Base-by-base conservation (phyloP, 805 yeast species). In the Barnettozyma siamensis region DNA sequence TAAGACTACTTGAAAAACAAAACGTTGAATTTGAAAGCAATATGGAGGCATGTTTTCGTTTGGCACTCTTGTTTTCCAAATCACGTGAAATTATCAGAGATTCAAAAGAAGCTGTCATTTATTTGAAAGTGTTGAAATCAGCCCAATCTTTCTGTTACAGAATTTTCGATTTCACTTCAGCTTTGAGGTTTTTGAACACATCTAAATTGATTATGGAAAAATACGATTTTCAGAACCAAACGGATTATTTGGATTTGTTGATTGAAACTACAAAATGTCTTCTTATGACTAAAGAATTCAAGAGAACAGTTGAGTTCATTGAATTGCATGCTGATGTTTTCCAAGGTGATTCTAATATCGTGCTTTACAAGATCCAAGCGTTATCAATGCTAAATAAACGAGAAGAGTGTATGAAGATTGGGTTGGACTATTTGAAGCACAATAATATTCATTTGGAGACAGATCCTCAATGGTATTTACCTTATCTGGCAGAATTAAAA, bases 121-220 rank as follows among this genome's bases (percentile, higher is more conserved):
- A 69, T 40, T 44, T 64, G 13, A 64, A 63, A 3, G 67, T 70
- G 6, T 50, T 73, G 31, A 57, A 66, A 4, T 58, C 60, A 17
- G 75, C 78, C 1, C 76, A 76, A 2, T 59, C 61, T 38, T 59
- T 59, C 42, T 73, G 76, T 1, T 66, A 68, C 35, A 65, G 67
- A 10, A 64, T 69, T 10, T 69, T 65, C 36, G 75, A 71, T 46
- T 62, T 67, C 42, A 56, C 53, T 21, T 53, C 66, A 32, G 69
- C 78, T 0, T 55, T 71, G 26, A 46, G 52, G n/a, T 71, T 64
- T 43, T 67, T 72, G 34, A 55, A 58, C 17, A 57, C 62, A 2
- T 68, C 76, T 0, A 53, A 55, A 31, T 43, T 45, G 5, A 58
- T 57, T 7, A 28, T 52, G 27, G 49, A 54, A 23, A 34, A 33